A percentile compares a stretch with the other conserved stretches of the same genome.
These are phyloP conservation scores for Petunia secreta DNA, from an alignment of 257 asterid genomes.

Conservation along the genomic window DNA sequence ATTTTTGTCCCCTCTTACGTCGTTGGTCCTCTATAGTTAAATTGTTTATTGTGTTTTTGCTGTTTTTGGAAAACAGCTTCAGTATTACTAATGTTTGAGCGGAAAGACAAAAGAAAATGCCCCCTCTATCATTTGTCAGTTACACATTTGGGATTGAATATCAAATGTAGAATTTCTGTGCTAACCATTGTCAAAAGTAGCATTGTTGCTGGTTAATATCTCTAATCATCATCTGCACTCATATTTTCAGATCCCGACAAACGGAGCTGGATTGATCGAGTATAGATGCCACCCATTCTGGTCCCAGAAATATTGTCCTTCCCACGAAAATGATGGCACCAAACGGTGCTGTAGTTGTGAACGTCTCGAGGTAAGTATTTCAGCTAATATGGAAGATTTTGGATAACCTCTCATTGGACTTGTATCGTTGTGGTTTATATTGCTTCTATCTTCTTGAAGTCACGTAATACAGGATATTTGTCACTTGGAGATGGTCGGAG, in stretches of 20 bases:
- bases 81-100: background rate
- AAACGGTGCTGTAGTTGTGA: constrained; percentile 96
- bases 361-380: constrained; percentile 74
- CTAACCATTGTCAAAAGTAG: background rate
- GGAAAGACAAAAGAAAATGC: background rate
- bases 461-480: constrained; percentile 62
- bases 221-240: background rate
- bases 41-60: background rate
- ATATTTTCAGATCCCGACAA: constrained; percentile 73
- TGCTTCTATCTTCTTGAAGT: constrained; percentile 37
- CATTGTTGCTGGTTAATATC: background rate
- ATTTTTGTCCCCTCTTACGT: background rate
- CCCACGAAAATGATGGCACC: constrained; percentile 81
- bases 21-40: background rate
- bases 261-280: constrained; percentile 83
- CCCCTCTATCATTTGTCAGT: background rate
- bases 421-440: constrained; percentile 2
- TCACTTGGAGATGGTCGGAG: constrained; percentile 90
- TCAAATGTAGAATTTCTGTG: background rate
- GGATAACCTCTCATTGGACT: background rate
- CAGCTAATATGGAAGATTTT: background rate
- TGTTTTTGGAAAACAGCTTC: background rate
- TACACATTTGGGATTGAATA: background rate
- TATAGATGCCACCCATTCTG: constrained; percentile 97
- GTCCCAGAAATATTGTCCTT: constrained; percentile 91